Evolutionary conservation across 495 filamentous ascomycete species (phyloP).

Genomic region (Neurospora intermedia): DNA sequence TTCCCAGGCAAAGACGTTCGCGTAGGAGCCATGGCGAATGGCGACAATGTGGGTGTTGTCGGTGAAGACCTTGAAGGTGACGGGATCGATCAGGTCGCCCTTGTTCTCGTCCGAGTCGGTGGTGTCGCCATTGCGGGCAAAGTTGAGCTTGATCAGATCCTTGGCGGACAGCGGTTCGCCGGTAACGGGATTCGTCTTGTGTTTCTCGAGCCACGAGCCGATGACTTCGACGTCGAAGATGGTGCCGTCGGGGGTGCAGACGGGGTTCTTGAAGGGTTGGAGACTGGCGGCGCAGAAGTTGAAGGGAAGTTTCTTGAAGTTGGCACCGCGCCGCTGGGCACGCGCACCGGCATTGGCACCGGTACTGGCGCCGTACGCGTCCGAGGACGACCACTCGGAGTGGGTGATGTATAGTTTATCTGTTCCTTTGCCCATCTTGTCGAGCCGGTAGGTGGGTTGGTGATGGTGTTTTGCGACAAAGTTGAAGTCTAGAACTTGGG

Average conservation of each 20-base stretch:
- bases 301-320: slow-evolving; percentile 87
- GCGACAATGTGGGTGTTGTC: slow-evolving; percentile 97
- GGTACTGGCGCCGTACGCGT: slow-evolving; percentile 67
- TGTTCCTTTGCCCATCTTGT: slow-evolving; percentile 41
- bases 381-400: slow-evolving; percentile 87
- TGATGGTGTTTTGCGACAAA: not conserved
- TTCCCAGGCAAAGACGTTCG: slow-evolving; percentile 93
- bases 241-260: slow-evolving; percentile 66
- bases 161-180: slow-evolving; percentile 65
- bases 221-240: slow-evolving; percentile 87
- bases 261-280: slow-evolving; percentile 80
- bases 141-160: slow-evolving; percentile 84
- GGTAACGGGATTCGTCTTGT: slow-evolving; percentile 80
- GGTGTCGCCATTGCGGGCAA: slow-evolving; percentile 78
- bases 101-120: slow-evolving; percentile 33
- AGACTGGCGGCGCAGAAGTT: slow-evolving; percentile 96
- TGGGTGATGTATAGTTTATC: slow-evolving; percentile 90
- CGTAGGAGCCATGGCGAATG: slow-evolving; percentile 60
- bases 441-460: not conserved
- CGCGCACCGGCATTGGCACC: slow-evolving; percentile 58
- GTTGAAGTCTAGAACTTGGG: not conserved
- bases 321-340: slow-evolving; percentile 36
- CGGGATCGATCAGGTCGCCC: slow-evolving; percentile 88
- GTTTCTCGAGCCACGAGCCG: slow-evolving; percentile 83
- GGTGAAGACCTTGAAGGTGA: slow-evolving; percentile 94